Conservation (phyloP, 768 basidiomycete genomes). For the Vararia minispora region DNA sequence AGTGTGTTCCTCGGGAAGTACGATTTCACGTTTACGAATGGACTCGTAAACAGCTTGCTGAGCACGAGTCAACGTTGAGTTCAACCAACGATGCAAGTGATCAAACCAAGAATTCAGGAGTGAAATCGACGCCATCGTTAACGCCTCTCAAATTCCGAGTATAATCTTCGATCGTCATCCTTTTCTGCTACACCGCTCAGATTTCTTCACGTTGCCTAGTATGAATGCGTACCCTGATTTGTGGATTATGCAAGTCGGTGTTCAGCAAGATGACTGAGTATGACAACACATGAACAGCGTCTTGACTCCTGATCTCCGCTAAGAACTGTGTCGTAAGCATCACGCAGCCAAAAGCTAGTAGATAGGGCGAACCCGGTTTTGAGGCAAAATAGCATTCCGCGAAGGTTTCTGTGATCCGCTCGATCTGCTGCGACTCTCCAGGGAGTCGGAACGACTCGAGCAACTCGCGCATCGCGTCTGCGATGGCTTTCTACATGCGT, state of each 20-base stretch:
- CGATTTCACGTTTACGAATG: constrained; percentile 87
- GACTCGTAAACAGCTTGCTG: constrained; percentile 90
- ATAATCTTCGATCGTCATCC: constrained; percentile 95
- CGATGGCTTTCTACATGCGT: constrained; percentile 69
- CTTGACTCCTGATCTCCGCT: constrained; percentile 87
- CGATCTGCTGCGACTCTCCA: constrained; percentile 91
- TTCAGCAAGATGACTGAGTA: constrained; percentile 98
- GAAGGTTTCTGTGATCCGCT: constrained; percentile 89
- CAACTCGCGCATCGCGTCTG: constrained; percentile 92
- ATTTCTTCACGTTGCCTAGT: background rate
- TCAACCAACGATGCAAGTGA: constrained; percentile 22
- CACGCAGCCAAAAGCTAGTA: background rate
- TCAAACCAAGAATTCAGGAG: constrained; percentile 78
- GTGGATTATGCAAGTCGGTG: constrained; percentile 93
- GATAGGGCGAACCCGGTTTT: constrained; percentile 45
- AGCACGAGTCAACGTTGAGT: background rate
- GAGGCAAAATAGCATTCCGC: constrained; percentile 85
- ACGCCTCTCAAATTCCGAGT: constrained; percentile 86
- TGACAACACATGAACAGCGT: constrained; percentile 88
- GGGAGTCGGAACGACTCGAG: constrained; percentile 91
- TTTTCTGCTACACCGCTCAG: constrained; percentile 46
- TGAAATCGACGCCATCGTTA: constrained; percentile 77
- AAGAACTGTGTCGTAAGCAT: background rate
- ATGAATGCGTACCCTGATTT: constrained; percentile 63
- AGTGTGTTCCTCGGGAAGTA: constrained; percentile 96